Conservation (phyloP, 2,329 filamentous ascomycete species). For the Calonectria honghensis region DNA sequence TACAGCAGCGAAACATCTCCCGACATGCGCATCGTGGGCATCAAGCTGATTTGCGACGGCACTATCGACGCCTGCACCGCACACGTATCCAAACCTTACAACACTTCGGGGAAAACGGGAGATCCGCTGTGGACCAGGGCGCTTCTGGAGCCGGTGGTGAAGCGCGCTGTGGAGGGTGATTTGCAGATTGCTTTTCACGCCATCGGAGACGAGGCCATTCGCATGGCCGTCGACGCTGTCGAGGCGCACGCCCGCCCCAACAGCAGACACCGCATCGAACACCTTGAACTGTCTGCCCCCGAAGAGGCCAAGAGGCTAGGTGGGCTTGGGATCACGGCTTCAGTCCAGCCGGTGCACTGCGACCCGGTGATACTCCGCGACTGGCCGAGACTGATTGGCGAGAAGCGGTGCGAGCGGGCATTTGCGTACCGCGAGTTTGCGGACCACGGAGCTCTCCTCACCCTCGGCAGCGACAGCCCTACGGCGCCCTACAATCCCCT, state of each 20-base stretch:
- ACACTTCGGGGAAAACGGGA: slow-evolving; percentile 53
- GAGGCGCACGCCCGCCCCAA: slow-evolving; percentile 27
- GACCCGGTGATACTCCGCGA: slow-evolving; percentile 36
- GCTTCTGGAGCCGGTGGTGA: slow-evolving; percentile 28
- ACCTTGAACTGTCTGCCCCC: slow-evolving; percentile 33
- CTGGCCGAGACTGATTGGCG: slow-evolving; percentile 65
- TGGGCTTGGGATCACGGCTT: slow-evolving; percentile 35
- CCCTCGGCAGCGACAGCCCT: slow-evolving; percentile 73
- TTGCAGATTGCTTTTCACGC: slow-evolving; percentile 50
- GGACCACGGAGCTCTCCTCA: slow-evolving; percentile 69
- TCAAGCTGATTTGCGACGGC: slow-evolving; percentile 78
- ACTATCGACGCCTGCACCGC: slow-evolving; percentile 79
- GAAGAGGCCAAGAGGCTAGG: slow-evolving; percentile 37
- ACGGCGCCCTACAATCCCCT: slow-evolving; percentile 72
- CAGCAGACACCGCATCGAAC: slow-evolving; percentile 38
- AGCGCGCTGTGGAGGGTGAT: slow-evolving; percentile 22
- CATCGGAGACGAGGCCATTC: slow-evolving; percentile 38
- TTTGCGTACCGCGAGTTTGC: slow-evolving; percentile 77
- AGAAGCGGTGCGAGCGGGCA: slow-evolving; percentile 70
- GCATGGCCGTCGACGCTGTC: slow-evolving; percentile 34
- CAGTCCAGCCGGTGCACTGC: slow-evolving; percentile 35
- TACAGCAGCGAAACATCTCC: slow-evolving; percentile 58
- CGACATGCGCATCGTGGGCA: slow-evolving; percentile 70
- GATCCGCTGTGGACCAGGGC: slow-evolving; percentile 27
- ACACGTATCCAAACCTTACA: slow-evolving; percentile 72